Evolutionary conservation across 805 yeast species (phyloP).

Genomic region (Ogataea degrootiae): DNA sequence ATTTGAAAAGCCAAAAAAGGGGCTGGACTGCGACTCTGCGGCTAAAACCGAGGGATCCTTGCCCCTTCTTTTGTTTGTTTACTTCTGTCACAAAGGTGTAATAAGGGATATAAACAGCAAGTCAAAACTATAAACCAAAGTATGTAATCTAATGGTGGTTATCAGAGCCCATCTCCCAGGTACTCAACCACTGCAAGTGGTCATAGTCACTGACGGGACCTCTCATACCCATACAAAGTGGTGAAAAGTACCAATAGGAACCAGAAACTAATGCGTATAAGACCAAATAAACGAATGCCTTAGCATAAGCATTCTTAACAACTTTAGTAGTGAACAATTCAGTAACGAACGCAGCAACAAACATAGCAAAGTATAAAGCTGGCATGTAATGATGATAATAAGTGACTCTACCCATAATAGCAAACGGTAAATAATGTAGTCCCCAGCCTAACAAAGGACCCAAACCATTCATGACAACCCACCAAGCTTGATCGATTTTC

Average conservation of each 20-base stretch:
- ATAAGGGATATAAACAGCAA: background rate
- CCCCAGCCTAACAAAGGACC: conserved; percentile 83
- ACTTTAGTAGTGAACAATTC: conserved; percentile 38
- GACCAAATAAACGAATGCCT: conserved; percentile 32
- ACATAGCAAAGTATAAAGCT: conserved; percentile 71
- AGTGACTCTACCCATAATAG: conserved; percentile 80
- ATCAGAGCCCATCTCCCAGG: conserved; percentile 11
- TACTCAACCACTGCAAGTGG: conserved; percentile 42
- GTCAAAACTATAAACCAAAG: too few relatives aligned
- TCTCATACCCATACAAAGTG: conserved; percentile 63
- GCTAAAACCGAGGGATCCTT: too few relatives aligned
- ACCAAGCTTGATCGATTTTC: conserved; percentile 13
- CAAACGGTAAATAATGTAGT: conserved; percentile 69
- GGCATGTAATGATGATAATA: conserved; percentile 85
- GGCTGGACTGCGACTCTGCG: background rate
- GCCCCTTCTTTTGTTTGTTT: too few relatives aligned
- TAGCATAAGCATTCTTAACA: conserved; percentile 21
- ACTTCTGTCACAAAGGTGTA: background rate
- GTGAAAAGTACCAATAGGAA: conserved; percentile 56
- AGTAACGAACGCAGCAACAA: conserved; percentile 48
- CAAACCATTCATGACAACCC: conserved; percentile 55
- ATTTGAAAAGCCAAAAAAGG: too few relatives aligned
- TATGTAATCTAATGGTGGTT: background rate
- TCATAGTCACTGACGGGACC: conserved; percentile 38
- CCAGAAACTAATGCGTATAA: conserved; percentile 42